phyloP scores from a whole-genome alignment of 495 filamentous ascomycete species.

The Daldinia childiae region DNA sequence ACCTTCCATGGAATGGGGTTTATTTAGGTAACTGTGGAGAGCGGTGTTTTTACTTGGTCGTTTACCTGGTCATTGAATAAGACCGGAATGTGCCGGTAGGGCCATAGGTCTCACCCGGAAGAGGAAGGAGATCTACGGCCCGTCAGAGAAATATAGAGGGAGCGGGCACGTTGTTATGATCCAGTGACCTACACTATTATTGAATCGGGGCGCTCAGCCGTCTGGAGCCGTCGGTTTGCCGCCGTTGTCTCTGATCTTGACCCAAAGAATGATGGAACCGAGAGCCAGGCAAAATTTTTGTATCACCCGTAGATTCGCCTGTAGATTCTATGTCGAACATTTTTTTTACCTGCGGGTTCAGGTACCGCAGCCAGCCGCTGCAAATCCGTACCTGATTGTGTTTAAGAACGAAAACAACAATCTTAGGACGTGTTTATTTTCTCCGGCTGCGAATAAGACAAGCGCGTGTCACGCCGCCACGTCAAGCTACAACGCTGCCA shows the following conservation, averaged over 20 bases:
- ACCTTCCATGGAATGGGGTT: conserved; percentile 28
- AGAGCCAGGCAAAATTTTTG: neutral
- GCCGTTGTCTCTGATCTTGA: conserved; percentile 20
- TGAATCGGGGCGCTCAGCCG: conserved; percentile 18
- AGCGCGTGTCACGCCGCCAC: conserved; percentile 41
- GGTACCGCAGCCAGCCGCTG: conserved; percentile 14
- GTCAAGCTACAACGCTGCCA: conserved; percentile 38
- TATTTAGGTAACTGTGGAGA: conserved; percentile 12
- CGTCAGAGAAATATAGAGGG: conserved; percentile 18
- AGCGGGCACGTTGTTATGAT: conserved; percentile 14
- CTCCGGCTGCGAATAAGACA: conserved; percentile 10
- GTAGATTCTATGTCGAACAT: conserved; percentile 18
- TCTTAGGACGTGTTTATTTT: conserved; percentile 7
- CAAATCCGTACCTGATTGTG: conserved; percentile 14
- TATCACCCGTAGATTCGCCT: conserved; percentile 9
- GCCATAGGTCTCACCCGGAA: conserved; percentile 32
- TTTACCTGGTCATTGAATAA: conserved; percentile 27
- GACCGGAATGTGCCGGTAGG: conserved; percentile 44
- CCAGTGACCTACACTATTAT: conserved; percentile 35
- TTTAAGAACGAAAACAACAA: conserved; percentile 28
- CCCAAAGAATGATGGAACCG: conserved; percentile 19
- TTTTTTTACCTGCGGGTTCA: conserved; percentile 8
- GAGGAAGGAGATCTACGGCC: conserved; percentile 40
- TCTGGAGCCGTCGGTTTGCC: conserved; percentile 23
- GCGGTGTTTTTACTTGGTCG: conserved; percentile 30